phyloP scores from a whole-genome alignment of 345 rosid species.

The Cardiospermum halicacabum region DNA sequence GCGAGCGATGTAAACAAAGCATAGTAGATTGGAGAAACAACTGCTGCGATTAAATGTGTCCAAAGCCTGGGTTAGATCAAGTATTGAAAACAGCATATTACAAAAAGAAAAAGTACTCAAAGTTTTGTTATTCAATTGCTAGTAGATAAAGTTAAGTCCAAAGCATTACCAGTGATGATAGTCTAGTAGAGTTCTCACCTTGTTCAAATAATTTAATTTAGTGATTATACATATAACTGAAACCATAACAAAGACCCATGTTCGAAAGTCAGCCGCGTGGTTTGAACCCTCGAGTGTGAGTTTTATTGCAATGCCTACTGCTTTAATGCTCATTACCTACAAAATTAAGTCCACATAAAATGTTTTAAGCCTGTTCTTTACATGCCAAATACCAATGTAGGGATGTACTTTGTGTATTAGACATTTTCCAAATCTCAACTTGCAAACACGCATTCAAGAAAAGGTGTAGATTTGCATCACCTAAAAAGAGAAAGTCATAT shows the following conservation, averaged over 20 bases:
- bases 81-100: not conserved
- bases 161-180: too few relatives aligned
- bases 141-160: too few relatives aligned
- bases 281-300: constrained; percentile 73
- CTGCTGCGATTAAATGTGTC: constrained; percentile 70
- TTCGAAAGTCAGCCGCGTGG: constrained; percentile 38
- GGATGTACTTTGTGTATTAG: not conserved
- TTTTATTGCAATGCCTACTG: constrained; percentile 77
- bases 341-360: constrained; percentile 4
- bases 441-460: not conserved
- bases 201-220: constrained; percentile 72
- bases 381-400: not conserved
- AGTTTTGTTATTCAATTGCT: too few relatives aligned
- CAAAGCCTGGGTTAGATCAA: constrained; percentile 51
- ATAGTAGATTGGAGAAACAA: constrained; percentile 75
- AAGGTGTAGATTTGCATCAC: not conserved
- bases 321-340: constrained; percentile 85
- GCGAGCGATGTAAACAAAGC: constrained; percentile 76
- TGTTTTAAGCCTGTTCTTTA: not conserved
- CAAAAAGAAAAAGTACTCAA: too few relatives aligned
- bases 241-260: constrained; percentile 77
- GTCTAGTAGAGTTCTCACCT: too few relatives aligned
- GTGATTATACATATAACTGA: constrained; percentile 62
- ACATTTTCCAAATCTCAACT: not conserved
- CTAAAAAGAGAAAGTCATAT: not conserved